Base-by-base conservation (phyloP, 176 grass and related monocot genomes). In the Zoysia pacifica region DNA sequence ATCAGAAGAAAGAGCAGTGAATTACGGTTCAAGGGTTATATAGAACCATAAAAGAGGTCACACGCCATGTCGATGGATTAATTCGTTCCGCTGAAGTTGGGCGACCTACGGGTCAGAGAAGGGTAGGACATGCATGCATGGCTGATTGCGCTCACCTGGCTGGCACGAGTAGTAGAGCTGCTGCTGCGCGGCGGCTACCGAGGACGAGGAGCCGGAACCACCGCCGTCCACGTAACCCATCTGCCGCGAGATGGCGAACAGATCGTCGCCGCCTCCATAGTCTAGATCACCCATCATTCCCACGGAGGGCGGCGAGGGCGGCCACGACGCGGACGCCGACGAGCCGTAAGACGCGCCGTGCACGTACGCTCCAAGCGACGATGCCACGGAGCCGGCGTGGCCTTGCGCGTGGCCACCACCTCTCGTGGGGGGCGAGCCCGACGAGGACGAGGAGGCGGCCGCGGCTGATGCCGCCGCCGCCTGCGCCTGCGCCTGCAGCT, bases 211-310 rank as follows among this genome's bases (percentile, higher is more conserved):
- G 71, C 82, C 68, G 35, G 68, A 72, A 61, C 81, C 87, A 40
- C 82, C 80, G 69, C 62, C 79, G 41, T 84, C 82, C 15, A 72
- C 5, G 28, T 90, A 87, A 8, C 89, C 91, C 79, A 97, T 88
- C 88, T 97, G 91, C 43, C 89, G 70, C 47, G 91, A 92, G 79
- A 97, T 97, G 37, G 94, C 85, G 52, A 97, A 97, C 65, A 97
- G 90, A 81, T 97, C 94, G 63, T 97, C 91, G 19, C 86, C 59
- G 12, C 78, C 79, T 1, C 76, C 79, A 54, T 63, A 62, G 10
- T 90, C 87, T 14, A 87, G 47, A 1, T 80, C 76, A 49, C 65
- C 66, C 43, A 87, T 65, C 64, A 82, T 71, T 44, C 83, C 83
- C n/a, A 43, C 80, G 14, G 84, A 93, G 69, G 69, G 89, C 58